Evolutionary conservation across 2,329 filamentous ascomycete genomes (phyloP), one percentile per base, ranked within the genome.

Genomic region (Cercospora sp.): DNA sequence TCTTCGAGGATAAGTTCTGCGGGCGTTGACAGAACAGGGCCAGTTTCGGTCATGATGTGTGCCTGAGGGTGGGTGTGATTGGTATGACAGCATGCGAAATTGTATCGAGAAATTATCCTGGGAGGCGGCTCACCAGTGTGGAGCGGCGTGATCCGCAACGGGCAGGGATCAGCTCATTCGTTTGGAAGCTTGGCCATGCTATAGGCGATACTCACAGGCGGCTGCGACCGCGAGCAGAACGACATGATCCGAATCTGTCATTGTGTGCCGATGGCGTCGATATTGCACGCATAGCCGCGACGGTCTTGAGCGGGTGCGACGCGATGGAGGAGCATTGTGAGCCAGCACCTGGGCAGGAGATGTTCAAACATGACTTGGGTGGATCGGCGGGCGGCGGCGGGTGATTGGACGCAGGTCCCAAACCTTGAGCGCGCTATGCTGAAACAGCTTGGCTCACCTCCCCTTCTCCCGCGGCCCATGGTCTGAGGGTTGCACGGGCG

Each of bases 11-110:
- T 84, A 73, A 87, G 85, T 55, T 85, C 84, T 66, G 88, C 87
- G 4, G 88, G 87, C 3, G 88, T 90, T 1, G 87, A 90, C 53
- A 90, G 82, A 2, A 88, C 82, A 1, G 88, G 88, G 9, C 87
- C 85, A 40, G 61, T 71, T 65, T 69, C 66, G 34, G 43, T 58
- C 59, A 40, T 65, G 62, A 58, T 63, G 21, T n/a, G 24, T 32
- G 53, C 28, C 53, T 32, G 53, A 57, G 53, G 26, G 53, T 10
- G 26, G 53, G 18, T 24, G 49, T 64, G 49, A 57, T 64, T 57
- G 49, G 61, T 30, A 57, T 63, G 60, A 53, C 60, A 21, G 43
- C 60, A 63, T 30, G 61, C 43, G 61, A 53, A 53, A 63, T 63
- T 63, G 43, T 21, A 18, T 53, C 28, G 61, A 63, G 37, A 61